These are phyloP conservation scores for Exserohilum rostratum DNA, from an alignment of 2,329 filamentous ascomycete species.

Conservation along the genomic window DNA sequence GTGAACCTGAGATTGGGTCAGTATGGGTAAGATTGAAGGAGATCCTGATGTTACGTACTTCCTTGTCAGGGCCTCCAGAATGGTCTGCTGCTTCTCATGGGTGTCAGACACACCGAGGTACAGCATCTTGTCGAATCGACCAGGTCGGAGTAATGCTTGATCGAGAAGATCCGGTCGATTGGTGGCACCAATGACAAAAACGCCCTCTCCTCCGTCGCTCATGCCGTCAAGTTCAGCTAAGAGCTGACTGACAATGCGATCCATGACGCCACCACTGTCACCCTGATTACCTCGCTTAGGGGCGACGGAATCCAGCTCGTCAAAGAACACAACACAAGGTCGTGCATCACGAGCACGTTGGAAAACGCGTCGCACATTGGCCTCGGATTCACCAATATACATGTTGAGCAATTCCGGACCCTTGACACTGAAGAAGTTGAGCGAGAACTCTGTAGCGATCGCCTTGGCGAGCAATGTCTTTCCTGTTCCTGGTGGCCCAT, in stretches of 20 bases:
- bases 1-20: slow-evolving; percentile 68
- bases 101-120: slow-evolving; percentile 96
- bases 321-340: slow-evolving; percentile 91
- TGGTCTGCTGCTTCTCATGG: slow-evolving; percentile 93
- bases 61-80: slow-evolving; percentile 89
- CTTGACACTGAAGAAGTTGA: slow-evolving; percentile 95
- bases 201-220: slow-evolving; percentile 85
- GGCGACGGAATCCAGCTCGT: slow-evolving; percentile 90
- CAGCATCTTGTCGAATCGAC: slow-evolving; percentile 97
- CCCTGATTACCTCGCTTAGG: slow-evolving; percentile 97
- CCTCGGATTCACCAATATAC: slow-evolving; percentile 95
- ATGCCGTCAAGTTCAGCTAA: slow-evolving; percentile 96
- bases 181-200: slow-evolving; percentile 96
- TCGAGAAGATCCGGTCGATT: slow-evolving; percentile 94
- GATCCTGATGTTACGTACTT: slow-evolving; percentile 70
- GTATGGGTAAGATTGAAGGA: background rate
- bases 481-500: slow-evolving; percentile 87
- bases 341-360: slow-evolving; percentile 83
- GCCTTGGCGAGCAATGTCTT: slow-evolving; percentile 93
- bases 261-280: slow-evolving; percentile 97
- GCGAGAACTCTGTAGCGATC: slow-evolving; percentile 89
- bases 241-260: slow-evolving; percentile 92
- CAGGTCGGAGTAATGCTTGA: slow-evolving; percentile 84
- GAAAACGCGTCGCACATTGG: slow-evolving; percentile 88
- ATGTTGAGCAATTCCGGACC: slow-evolving; percentile 91